A percentile compares a stretch with the other conserved stretches of the same genome.
phyloP scores from a whole-genome alignment of 768 basidiomycete species.

The Russula ochroleuca region DNA sequence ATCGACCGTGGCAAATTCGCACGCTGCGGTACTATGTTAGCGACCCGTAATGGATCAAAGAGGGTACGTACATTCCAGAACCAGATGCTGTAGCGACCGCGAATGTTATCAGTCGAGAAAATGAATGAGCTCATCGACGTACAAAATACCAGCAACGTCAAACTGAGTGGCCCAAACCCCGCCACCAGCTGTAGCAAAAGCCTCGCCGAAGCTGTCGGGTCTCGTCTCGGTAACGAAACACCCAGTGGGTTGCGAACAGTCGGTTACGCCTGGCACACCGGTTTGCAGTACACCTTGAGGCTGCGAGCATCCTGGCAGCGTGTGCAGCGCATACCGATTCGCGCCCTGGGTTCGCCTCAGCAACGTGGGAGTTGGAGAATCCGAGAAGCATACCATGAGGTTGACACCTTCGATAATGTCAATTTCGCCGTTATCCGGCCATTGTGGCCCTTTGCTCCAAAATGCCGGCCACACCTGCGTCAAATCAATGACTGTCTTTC shows the following conservation, averaged over 20 bases:
- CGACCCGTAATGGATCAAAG: not conserved
- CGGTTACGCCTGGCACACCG: slow-evolving; percentile 33
- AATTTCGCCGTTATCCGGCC: slow-evolving; percentile 44
- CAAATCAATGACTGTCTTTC: slow-evolving; percentile 16
- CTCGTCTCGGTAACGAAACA: slow-evolving; percentile 36
- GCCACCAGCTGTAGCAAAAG: slow-evolving; percentile 49
- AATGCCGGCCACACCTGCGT: slow-evolving; percentile 41
- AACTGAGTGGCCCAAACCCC: slow-evolving; percentile 70
- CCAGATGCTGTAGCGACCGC: slow-evolving; percentile 39
- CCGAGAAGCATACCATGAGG: slow-evolving; percentile 28
- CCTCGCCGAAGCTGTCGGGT: slow-evolving; percentile 40
- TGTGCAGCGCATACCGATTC: slow-evolving; percentile 60
- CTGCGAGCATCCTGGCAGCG: slow-evolving; percentile 40
- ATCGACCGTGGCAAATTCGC: slow-evolving; percentile 38
- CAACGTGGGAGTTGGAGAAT: not conserved
- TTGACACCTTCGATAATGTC: slow-evolving; percentile 53
- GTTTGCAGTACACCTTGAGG: slow-evolving; percentile 33
- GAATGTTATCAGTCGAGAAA: slow-evolving; percentile 11
- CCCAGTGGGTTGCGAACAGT: slow-evolving; percentile 39
- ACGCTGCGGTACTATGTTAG: slow-evolving; percentile 32
- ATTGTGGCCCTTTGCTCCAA: slow-evolving; percentile 37
- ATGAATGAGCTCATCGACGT: slow-evolving; percentile 25
- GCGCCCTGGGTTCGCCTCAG: slow-evolving; percentile 7
- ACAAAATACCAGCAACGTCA: slow-evolving; percentile 52
- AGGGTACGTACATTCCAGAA: slow-evolving; percentile 42